A percentile compares a stretch with the other conserved stretches of the same genome.
phyloP scores from a whole-genome alignment of 2,329 filamentous ascomycete genomes.

The Monilinia polystroma region DNA sequence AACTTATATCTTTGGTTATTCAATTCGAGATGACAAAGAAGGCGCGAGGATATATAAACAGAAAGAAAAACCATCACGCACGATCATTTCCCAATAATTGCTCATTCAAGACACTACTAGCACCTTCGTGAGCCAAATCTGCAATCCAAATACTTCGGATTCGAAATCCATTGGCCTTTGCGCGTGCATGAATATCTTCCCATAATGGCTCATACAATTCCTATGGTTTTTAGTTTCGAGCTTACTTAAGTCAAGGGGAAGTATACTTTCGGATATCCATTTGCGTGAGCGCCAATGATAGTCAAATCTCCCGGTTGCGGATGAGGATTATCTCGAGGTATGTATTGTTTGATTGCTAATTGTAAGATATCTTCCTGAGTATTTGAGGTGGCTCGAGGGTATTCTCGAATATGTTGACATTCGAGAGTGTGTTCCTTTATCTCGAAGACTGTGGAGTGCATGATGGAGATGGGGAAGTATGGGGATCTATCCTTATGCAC shows the following conservation, averaged over 20 bases:
- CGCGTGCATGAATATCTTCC: conserved; percentile 68
- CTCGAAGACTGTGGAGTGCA: conserved; percentile 49
- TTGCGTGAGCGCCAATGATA: conserved; percentile 83
- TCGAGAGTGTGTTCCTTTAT: conserved; percentile 73
- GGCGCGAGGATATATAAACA: background rate
- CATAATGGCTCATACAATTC: conserved; percentile 90
- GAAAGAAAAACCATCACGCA: conserved; percentile 44
- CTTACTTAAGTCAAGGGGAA: background rate
- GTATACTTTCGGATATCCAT: conserved; percentile 83
- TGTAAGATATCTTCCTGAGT: conserved; percentile 73
- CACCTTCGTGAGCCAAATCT: conserved; percentile 75
- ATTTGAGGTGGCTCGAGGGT: conserved; percentile 67
- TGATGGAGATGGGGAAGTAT: background rate
- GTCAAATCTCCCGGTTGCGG: conserved; percentile 77
- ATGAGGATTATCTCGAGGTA: conserved; percentile 65
- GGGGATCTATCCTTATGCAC: background rate
- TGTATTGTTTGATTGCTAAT: conserved; percentile 85
- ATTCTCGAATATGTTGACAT: conserved; percentile 79
- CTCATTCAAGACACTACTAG: conserved; percentile 75
- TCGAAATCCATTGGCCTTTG: conserved; percentile 58
- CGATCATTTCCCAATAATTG: conserved; percentile 76
- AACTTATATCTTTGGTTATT: background rate
- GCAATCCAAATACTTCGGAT: conserved; percentile 85
- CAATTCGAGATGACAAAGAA: background rate
- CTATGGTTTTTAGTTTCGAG: conserved; percentile 44